phyloP scores from a whole-genome alignment of 768 basidiomycete genomes.

The Floccularia luteovirens region DNA sequence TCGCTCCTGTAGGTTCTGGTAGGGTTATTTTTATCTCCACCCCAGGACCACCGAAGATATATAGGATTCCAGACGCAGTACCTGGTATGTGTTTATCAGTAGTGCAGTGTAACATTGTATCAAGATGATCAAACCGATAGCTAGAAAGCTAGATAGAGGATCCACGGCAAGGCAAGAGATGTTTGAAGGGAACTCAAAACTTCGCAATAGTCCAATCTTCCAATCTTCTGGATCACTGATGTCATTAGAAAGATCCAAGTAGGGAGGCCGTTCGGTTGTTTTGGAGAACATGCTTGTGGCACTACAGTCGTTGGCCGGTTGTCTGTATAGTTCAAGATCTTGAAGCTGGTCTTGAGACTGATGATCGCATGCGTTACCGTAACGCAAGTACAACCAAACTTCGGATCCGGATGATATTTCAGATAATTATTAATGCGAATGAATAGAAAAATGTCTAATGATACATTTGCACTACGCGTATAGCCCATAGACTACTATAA shows the following conservation, averaged over 20 bases:
- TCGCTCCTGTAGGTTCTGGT: constrained; percentile 37
- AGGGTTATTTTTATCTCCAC: constrained; percentile 45
- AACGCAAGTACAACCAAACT: background rate
- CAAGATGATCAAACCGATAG: constrained; percentile 34
- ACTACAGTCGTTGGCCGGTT: background rate
- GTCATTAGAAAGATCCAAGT: constrained; percentile 50
- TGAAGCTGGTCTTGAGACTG: too few relatives aligned
- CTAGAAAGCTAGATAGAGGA: constrained; percentile 54
- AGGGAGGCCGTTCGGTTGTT: constrained; percentile 20
- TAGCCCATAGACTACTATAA: too few relatives aligned
- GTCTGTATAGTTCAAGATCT: too few relatives aligned
- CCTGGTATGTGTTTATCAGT: constrained; percentile 29
- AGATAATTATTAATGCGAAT: background rate
- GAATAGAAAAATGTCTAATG: background rate
- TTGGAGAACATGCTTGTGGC: constrained; percentile 30
- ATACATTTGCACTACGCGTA: too few relatives aligned
- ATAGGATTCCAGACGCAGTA: constrained; percentile 53
- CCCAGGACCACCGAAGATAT: constrained; percentile 61
- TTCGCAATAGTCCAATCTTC: constrained; percentile 41
- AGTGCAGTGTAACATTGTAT: background rate
- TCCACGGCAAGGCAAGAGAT: constrained; percentile 49
- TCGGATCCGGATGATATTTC: background rate
- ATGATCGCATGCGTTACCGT: background rate
- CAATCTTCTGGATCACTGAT: constrained; percentile 51
- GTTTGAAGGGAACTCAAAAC: constrained; percentile 42